Percentiles rank a stretch among this genome's conserved stretches.
Evolutionary conservation across 352 stramenopile species (phyloP).

Genomic region (Phytophthora cryptogea): DNA sequence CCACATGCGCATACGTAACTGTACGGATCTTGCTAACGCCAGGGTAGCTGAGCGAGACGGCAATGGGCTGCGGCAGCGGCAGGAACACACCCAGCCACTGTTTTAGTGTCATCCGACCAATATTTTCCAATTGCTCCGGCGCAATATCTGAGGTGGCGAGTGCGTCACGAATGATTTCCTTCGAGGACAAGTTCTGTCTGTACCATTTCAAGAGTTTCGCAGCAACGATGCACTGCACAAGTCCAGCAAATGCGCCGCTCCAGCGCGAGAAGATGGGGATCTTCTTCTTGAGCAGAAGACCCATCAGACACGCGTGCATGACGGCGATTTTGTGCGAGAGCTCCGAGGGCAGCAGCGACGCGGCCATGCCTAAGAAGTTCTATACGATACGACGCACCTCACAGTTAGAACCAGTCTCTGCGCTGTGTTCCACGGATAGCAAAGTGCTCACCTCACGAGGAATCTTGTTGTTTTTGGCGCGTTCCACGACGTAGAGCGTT

Average conservation of each 20-base stretch:
- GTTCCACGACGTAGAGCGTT: constrained; percentile 46
- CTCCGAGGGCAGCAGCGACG: constrained; percentile 51
- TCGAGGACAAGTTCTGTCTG: constrained; percentile 47
- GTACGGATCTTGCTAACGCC: constrained; percentile 46
- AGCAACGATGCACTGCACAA: constrained; percentile 53
- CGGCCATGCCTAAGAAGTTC: constrained; percentile 50
- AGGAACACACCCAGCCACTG: constrained; percentile 60
- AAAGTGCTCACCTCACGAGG: constrained; percentile 34
- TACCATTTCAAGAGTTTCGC: constrained; percentile 49
- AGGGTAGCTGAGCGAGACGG: constrained; percentile 49
- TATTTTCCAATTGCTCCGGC: constrained; percentile 30
- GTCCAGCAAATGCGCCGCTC: constrained; percentile 47
- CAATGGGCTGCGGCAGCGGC: constrained; percentile 56
- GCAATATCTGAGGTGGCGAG: constrained; percentile 41
- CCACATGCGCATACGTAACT: constrained; percentile 58
- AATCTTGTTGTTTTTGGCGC: constrained; percentile 49
- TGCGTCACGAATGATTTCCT: constrained; percentile 44
- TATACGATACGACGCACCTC: constrained; percentile 15
- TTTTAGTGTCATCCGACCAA: constrained; percentile 48
- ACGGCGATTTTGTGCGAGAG: constrained; percentile 55
- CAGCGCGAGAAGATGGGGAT: constrained; percentile 55
- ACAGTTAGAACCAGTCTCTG: constrained; percentile 10
- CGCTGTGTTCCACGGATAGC: neutral
- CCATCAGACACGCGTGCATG: constrained; percentile 42
- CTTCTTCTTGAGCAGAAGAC: constrained; percentile 46